Percentiles rank a stretch among this genome's conserved stretches.
phyloP scores from a whole-genome alignment of 148 eudicot genomes.

The Rhododendron molle region DNA sequence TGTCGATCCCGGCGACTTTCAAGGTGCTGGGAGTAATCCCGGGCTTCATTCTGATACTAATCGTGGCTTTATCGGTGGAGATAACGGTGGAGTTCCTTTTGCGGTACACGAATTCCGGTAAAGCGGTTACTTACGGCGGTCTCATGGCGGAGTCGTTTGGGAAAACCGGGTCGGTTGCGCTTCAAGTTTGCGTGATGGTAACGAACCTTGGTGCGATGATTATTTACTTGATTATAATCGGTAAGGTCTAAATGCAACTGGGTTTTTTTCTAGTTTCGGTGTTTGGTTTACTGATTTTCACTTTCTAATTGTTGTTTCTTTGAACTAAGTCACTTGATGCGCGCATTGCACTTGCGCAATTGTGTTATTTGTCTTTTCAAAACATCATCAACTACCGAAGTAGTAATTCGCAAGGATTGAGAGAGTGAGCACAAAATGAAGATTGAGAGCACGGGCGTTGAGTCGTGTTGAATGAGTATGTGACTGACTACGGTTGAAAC shows the following conservation, averaged over 20 bases:
- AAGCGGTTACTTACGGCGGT: conserved; percentile 56
- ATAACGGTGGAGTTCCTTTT: conserved; percentile 68
- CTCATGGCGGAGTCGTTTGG: conserved; percentile 90
- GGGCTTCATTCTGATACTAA: conserved; percentile 42
- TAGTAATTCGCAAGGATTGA: not conserved
- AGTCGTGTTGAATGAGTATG: not conserved
- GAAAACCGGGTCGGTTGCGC: conserved; percentile 49
- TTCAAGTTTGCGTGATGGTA: conserved; percentile 67
- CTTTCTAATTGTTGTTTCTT: not conserved
- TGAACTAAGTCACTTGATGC: not conserved
- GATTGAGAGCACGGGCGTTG: not conserved
- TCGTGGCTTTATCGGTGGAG: conserved; percentile 60
- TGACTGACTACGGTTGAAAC: not conserved
- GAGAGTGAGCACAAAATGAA: not conserved
- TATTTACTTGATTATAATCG: conserved; percentile 72
- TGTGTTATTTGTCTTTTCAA: not conserved
- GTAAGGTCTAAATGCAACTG: conserved; percentile 28
- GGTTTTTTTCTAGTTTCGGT: too few species aligned
- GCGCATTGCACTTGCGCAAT: not conserved
- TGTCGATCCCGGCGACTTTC: conserved; percentile 93
- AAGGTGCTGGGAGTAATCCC: conserved; percentile 75
- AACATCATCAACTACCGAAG: not conserved
- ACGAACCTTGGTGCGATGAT: conserved; percentile 72
- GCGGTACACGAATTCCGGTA: conserved; percentile 52
- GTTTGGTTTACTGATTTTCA: not conserved